Evolutionary conservation across 169 alveolate species (phyloP), one percentile per base, ranked within the genome.

Genomic region (Plasmodium berghei): DNA sequence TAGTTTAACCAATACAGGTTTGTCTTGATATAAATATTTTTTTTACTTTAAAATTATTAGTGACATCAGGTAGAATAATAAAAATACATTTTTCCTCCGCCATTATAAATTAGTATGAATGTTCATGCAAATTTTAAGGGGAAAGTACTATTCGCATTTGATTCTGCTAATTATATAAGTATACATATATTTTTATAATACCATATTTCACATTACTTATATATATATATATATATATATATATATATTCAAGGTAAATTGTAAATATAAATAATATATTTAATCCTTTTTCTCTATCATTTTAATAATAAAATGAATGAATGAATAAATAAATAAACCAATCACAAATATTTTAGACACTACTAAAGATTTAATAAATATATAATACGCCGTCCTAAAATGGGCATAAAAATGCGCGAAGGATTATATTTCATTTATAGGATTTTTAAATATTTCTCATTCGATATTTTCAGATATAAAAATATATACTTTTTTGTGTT

Each of bases 31-130:
- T 24, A 10, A 20, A 62, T 46, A 34, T 46, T 67, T 61, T 59
- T 83, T 59, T 83, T 83, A 83, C 90, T 83, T 83, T 83, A 56
- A 69, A 59, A 66, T 69, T 58, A 46, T 48, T 56, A n/a, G 90
- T 83, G 45, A 83, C 90, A 61, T 83, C 90, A 45, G 90, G 90
- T 2, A 83, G 62, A 40, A 83, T 83, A 59, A 83, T 58, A 62
- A 83, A 83, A 52, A 83, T 40, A 62, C 90, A 83, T 26, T 85
- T 69, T 83, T 83, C 90, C 48, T 83, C 90, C 49, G 67, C 67
- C 90, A 83, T 83, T 61, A 55, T 83, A 59, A 26, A 54, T 69
- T 62, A 67, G 58, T 22, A 59, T n/a, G 24, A 48, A n/a, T 42
- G 61, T 20, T 8, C 49, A 14, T 49, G 61, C 20, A 52, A 52